Evolutionary conservation across 148 eudicot genomes (phyloP), one percentile per base, ranked within the genome.

Genomic region (Camellia sinensis): DNA sequence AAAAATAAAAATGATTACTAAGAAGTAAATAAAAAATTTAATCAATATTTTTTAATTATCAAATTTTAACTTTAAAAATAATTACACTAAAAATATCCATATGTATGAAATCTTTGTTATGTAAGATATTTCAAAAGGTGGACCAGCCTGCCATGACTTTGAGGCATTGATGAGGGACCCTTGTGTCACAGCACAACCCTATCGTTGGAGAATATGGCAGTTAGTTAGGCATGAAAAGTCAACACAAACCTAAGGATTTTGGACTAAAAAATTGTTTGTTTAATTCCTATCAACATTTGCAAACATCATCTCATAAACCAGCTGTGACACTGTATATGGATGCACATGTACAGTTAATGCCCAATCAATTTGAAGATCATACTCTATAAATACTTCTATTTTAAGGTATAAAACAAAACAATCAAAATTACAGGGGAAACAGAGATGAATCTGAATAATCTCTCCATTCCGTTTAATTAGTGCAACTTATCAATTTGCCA

Each of bases 131-230:
- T 79, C 46, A 75, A 79, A 61, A 45, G 7, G 60, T 75, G 83
- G 75, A 75, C 79, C 62, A 67, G 14, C 9, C 57, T 11, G 1
- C 46, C 66, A 68, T 18, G 67, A 67, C 73, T 74, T 74, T 66
- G 65, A 67, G 57, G 70, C 61, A 75, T 11, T 54, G 22, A 81
- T 59, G 44, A 9, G 45, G 46, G 48, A 44, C 4, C 59, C 57
- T 7, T 22, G n/a, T 63, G 59, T 71, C 50, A 54, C 53, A 64
- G 40, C 48, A 45, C 45, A 63, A 45, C 29, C 67, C 14, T 17
- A 29, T 29, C 1, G 1, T 29, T 14, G 44, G 37, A 8, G 21
- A 22, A n/a, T 14, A 19, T 6, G 52, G 1, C 12, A 17, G 15
- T n/a, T 29, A 6, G 54, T 44, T 22, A 37, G 9, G 48, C 12